Evolutionary conservation across 2,329 filamentous ascomycete genomes (phyloP), one percentile per base, ranked within the genome.

Genomic region (Gremmenia infestans): DNA sequence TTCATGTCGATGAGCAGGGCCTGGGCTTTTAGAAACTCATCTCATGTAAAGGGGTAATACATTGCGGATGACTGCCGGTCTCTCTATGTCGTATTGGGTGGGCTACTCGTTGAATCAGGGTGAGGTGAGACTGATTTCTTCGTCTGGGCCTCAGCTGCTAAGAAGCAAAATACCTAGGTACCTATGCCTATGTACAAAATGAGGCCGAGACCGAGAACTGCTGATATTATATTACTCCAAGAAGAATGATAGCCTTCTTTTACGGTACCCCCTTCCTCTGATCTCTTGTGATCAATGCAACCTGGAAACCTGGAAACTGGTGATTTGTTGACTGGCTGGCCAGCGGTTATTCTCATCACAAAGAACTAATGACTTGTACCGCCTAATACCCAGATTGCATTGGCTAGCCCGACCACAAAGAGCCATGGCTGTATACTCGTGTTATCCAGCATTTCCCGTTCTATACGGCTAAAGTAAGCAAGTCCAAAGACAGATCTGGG

Each of bases 331-430:
- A 17, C 22, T 22, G 45, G n/a, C 7, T 12, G 52, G 42, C 23
- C 53, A 47, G 50, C 58, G 58, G 53, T 52, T 57, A 60, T 57
- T 57, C 49, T 60, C 50, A 45, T 51, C 53, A 60, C 58, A 60
- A 57, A 57, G 58, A 43, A 53, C 43, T 45, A 42, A 43, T 52
- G 42, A 47, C n/a, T 52, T 36, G 50, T 36, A 35, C 17, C 28
- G 32, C 39, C 25, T 17, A 52, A 35, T 39, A 25, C n/a, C 22
- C 50, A 53, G 52, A 48, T 37, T 35, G 53, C 50, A 59, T 58
- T 61, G 57, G 54, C 54, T 36, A 48, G 22, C 35, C 28, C 36
- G 23, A 51, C 49, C 50, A 56, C 51, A 57, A 45, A 17, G 36
- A 25, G 37, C 37, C 37, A 22, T 45, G 48, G n/a, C 37, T 22